Percentiles rank a stretch among this genome's conserved stretches.
Conservation (phyloP, 768 basidiomycete species). For the Xanthoconium stramineum region DNA sequence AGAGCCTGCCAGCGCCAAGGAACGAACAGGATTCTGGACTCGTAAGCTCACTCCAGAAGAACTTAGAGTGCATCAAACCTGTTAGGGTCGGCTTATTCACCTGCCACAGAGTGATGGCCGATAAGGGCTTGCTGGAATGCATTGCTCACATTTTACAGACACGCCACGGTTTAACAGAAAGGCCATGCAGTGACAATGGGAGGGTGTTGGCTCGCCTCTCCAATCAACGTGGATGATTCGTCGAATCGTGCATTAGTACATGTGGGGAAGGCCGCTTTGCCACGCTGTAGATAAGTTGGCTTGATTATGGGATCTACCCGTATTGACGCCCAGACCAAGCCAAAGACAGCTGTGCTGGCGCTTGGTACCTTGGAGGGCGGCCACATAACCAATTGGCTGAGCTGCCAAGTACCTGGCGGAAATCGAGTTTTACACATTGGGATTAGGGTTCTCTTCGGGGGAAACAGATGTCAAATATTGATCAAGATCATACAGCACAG, state of each 20-base stretch:
- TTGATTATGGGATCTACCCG: background rate
- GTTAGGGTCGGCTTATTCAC: no score
- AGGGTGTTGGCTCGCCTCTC: background rate
- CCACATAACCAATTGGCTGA: background rate
- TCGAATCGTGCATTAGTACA: no score
- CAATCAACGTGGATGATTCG: background rate
- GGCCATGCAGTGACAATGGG: conserved; percentile 1
- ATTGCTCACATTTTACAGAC: no score
- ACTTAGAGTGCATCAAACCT: no score
- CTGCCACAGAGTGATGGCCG: background rate
- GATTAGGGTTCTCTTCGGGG: background rate
- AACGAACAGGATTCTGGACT: no score
- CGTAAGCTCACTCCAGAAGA: no score
- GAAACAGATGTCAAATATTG: background rate
- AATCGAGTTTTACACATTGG: background rate
- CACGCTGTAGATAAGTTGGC: conserved; percentile 9
- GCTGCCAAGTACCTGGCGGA: background rate
- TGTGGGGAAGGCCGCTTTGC: background rate
- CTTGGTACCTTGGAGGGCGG: background rate
- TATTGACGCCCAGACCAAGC: background rate
- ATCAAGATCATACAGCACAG: background rate
- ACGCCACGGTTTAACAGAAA: background rate
- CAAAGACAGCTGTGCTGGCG: background rate
- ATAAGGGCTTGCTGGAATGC: background rate
- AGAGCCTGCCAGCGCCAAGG: no score